A percentile compares a stretch with the other conserved stretches of the same genome.
Conservation (phyloP, 768 basidiomycete genomes). For the Calvatia gigantea region DNA sequence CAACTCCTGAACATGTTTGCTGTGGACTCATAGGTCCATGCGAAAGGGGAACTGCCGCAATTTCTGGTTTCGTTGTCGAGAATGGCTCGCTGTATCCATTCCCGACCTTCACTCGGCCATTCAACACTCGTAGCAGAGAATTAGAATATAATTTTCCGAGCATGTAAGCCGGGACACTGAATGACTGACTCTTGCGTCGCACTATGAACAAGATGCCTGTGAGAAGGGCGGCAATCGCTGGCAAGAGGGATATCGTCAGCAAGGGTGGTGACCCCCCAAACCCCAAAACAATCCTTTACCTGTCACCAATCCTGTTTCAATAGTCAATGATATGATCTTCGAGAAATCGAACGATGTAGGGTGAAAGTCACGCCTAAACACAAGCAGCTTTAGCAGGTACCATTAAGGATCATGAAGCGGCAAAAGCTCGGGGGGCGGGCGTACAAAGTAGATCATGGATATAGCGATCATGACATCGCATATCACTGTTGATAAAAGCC, state of each 20-base stretch:
- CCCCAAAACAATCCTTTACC: not conserved
- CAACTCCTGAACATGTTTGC: not conserved
- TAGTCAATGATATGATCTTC: not conserved
- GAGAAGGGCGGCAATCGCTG: not conserved
- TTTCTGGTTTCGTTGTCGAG: not conserved
- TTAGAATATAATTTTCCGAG: slow-evolving; percentile 5
- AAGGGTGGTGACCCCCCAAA: not conserved
- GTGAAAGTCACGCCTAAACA: not conserved
- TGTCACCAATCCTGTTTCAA: not conserved
- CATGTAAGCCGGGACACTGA: not conserved
- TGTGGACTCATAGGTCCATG: not conserved
- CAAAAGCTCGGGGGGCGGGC: not conserved
- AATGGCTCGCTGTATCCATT: not conserved
- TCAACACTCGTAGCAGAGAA: slow-evolving; percentile 1
- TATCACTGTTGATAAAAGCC: slow-evolving; percentile 1
- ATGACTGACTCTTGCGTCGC: not conserved
- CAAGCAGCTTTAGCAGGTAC: not conserved
- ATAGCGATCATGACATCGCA: slow-evolving; percentile 2
- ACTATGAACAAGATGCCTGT: not conserved
- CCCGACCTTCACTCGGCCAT: not conserved
- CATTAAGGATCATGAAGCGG: not conserved
- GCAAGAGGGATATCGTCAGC: not conserved
- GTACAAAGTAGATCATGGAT: not conserved
- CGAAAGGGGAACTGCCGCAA: not conserved
- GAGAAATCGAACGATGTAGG: not conserved